These are phyloP conservation scores for Heliosperma pusillum DNA, from an alignment of 148 eudicot species.

Conservation along the genomic window DNA sequence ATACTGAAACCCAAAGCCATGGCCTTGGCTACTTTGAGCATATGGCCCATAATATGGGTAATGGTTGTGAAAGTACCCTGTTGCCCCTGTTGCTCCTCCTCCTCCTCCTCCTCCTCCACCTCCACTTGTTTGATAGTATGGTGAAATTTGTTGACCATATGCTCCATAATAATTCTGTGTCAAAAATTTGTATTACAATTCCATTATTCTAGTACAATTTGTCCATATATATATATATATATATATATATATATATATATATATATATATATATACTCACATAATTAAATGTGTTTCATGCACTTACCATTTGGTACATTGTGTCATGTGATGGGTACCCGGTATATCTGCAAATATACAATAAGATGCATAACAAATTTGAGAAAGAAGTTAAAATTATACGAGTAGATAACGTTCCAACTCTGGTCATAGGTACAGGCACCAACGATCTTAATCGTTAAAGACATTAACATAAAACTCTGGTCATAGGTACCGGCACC, in stretches of 20 bases:
- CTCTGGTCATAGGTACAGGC: too few relatives aligned
- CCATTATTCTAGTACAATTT: not conserved
- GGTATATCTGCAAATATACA: slow-evolving; percentile 34
- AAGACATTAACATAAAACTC: too few relatives aligned
- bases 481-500: too few relatives aligned
- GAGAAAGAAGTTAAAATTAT: not conserved
- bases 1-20: slow-evolving; percentile 44
- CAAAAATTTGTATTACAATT: not conserved
- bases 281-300: slow-evolving; percentile 1
- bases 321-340: slow-evolving; percentile 50
- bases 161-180: slow-evolving; percentile 44
- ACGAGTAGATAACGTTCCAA: too few relatives aligned
- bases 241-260: too few relatives aligned
- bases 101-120: not conserved
- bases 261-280: too few relatives aligned
- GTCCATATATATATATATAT: not conserved
- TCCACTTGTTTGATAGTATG: slow-evolving; percentile 39
- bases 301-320: slow-evolving; percentile 48
- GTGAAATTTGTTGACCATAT: slow-evolving; percentile 42
- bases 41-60: slow-evolving; percentile 37
- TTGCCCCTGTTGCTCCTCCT: slow-evolving; percentile 27
- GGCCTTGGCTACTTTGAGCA: slow-evolving; percentile 42
- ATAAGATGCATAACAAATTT: not conserved
- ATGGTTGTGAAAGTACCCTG: slow-evolving; percentile 37
- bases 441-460: too few relatives aligned